Evolutionary conservation across 345 rosid species (phyloP).

Genomic region (Ailanthus altissimus): DNA sequence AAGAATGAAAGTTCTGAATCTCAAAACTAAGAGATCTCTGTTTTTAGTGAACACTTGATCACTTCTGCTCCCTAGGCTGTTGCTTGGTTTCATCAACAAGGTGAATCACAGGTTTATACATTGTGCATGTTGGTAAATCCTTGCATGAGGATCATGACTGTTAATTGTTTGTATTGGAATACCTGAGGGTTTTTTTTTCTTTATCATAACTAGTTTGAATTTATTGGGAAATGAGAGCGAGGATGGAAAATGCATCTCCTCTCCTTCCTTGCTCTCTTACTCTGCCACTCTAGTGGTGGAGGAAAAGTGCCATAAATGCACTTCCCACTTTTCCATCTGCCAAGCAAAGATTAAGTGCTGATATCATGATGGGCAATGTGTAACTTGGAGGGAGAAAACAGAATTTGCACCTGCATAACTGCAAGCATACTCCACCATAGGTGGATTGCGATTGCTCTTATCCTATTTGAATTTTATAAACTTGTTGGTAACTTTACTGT

Average conservation of each 20-base stretch:
- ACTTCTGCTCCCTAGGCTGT: background rate
- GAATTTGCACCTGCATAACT: background rate
- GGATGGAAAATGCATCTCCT: background rate
- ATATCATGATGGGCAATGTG: background rate
- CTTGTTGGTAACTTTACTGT: too few species aligned
- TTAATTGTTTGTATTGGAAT: background rate
- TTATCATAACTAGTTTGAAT: background rate
- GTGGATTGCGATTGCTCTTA: too few species aligned
- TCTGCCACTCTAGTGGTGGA: background rate
- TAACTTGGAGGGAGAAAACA: background rate
- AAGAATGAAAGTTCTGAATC: background rate
- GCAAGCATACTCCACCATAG: too few species aligned
- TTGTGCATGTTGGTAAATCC: background rate
- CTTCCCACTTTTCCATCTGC: background rate
- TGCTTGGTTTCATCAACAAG: background rate
- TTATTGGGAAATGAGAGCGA: background rate
- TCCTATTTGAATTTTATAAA: too few species aligned
- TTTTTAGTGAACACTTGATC: background rate
- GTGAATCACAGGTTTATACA: background rate
- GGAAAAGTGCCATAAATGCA: background rate
- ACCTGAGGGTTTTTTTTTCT: background rate
- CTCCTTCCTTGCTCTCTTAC: background rate
- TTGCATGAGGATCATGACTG: background rate
- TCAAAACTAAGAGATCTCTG: background rate
- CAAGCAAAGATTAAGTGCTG: background rate